Conservation (phyloP, 306 rosid species). For the Quercus cerris region DNA sequence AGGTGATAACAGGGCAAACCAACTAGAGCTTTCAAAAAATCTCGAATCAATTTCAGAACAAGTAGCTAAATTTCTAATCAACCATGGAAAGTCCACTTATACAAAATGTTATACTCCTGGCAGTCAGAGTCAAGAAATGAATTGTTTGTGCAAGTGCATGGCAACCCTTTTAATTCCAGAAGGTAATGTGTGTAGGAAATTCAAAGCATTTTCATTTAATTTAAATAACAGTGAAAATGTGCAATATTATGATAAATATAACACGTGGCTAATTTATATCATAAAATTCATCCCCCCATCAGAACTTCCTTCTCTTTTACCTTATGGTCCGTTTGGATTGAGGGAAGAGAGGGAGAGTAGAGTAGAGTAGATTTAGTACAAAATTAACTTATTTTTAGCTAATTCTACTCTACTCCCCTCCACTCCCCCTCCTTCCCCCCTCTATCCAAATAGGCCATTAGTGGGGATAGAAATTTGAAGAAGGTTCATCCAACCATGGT, state of each 20-base stretch:
- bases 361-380: too few species aligned
- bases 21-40: too few species aligned
- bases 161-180: not conserved
- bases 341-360: too few species aligned
- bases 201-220: not conserved
- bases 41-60: not conserved
- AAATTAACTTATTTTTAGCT: too few species aligned
- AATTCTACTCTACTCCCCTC: too few species aligned
- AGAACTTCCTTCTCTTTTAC: conserved; percentile 5
- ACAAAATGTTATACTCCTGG: not conserved
- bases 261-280: conserved; percentile 1
- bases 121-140: not conserved
- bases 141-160: not conserved
- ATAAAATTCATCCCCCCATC: not conserved
- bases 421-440: too few species aligned
- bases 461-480: not conserved
- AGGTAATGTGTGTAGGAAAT: not conserved
- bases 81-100: not conserved
- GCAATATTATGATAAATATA: conserved; percentile 7
- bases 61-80: not conserved
- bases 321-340: not conserved
- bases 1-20: too few species aligned
- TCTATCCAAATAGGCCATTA: not conserved
- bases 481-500: conserved; percentile 83
- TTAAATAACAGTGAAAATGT: not conserved